Evolutionary conservation across 2,329 filamentous ascomycete species (phyloP).

Genomic region (Aspergillus fructus): DNA sequence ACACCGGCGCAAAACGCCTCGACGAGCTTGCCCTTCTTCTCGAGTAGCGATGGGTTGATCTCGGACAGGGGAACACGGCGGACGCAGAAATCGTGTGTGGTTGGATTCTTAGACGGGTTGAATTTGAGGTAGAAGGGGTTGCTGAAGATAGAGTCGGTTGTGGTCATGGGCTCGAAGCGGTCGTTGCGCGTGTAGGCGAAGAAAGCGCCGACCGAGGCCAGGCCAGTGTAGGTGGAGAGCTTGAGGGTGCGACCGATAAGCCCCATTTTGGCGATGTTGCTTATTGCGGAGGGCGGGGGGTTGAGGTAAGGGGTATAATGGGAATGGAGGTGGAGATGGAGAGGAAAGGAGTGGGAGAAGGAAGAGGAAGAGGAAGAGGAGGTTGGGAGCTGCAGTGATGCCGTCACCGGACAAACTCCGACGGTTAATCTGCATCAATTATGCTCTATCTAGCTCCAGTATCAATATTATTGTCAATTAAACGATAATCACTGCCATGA

Average conservation of each 20-base stretch:
- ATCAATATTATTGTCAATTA: neutral
- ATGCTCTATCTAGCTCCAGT: neutral
- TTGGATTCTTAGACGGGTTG: conserved; percentile 64
- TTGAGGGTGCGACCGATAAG: conserved; percentile 48
- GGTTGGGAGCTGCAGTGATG: conserved; percentile 1
- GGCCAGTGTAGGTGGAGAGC: conserved; percentile 47
- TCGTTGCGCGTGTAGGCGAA: conserved; percentile 57
- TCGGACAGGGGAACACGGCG: conserved; percentile 62
- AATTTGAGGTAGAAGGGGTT: conserved; percentile 56
- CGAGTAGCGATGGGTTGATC: conserved; percentile 64
- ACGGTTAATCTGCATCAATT: neutral
- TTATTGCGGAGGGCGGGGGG: neutral
- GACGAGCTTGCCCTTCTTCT: conserved; percentile 60
- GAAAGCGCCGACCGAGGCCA: conserved; percentile 53
- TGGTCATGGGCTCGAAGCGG: conserved; percentile 57
- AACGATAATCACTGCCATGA: too few species aligned
- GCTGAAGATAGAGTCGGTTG: conserved; percentile 62
- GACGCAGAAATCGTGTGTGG: conserved; percentile 64
- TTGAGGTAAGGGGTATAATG: neutral
- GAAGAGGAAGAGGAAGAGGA: neutral
- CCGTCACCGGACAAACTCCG: conserved; percentile 14
- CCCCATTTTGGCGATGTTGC: conserved; percentile 49
- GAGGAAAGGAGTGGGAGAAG: neutral
- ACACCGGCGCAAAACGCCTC: conserved; percentile 67
- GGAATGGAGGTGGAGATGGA: neutral